Evolutionary conservation across 495 filamentous ascomycete genomes (phyloP), one percentile per base, ranked within the genome.

Genomic region (Lophiostoma macrostomum): DNA sequence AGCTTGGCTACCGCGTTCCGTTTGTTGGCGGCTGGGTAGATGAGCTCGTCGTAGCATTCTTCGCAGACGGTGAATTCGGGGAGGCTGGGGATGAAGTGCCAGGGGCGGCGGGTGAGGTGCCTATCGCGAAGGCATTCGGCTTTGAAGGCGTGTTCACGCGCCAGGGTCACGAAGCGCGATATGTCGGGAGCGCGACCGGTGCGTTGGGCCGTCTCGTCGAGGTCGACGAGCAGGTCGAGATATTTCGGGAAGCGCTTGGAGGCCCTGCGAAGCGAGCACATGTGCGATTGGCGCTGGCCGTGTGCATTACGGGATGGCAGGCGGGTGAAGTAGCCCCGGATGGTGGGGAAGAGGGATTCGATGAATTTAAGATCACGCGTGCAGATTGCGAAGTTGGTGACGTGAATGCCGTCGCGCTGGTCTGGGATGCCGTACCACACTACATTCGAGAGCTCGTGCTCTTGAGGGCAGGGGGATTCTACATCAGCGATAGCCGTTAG

Each of bases 61-160:
- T 83, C 78, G 69, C 84, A 88, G 39, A 85, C 77, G 4, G 81
- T 83, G 55, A 88, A 74, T 38, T 85, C 80, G 18, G 81, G 82
- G 0, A 86, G 66, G 11, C 71, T 60, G 0, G 82, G 77, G 46
- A 84, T 83, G 58, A 77, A 78, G 65, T 86, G 77, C 83, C 83
- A 87, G 0, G 68, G 69, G 39, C 69, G 66, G 40, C 69, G 67
- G 27, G 70, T 55, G 12, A 78, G 60, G 5, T 74, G 72, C 10
- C 65, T 71, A 63, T 83, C 80, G 12, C 74, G 71, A 5, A 67
- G 65, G 59, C 84, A 88, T 57, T 83, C 78, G 0, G 66, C 72
- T 14, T 79, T 64, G 13, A 64, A 67, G 4, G 73, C 68, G 48
- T 82, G 75, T 41, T 74, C 73, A 6, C 74, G 70, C 2, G 74